phyloP scores from a whole-genome alignment of 2,329 filamentous ascomycete genomes.

The Ascochyta clinopodiicola region DNA sequence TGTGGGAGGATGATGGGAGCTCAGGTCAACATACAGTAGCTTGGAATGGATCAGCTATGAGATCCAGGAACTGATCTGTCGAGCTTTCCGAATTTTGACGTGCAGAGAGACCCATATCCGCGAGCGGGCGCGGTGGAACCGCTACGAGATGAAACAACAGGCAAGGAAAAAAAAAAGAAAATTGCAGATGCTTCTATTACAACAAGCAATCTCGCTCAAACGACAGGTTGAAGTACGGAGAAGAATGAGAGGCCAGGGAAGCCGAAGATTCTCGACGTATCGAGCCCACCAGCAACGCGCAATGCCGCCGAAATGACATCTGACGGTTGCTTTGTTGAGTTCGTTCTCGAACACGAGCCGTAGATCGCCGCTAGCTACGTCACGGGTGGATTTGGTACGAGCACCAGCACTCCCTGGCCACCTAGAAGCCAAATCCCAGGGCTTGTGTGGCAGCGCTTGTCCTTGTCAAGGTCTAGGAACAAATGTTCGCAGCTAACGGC shows the following conservation, averaged over 20 bases:
- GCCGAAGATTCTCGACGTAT: conserved; percentile 3
- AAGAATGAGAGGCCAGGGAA: conserved; percentile 2
- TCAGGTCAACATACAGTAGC: conserved; percentile 29
- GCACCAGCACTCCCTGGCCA: conserved; percentile 4
- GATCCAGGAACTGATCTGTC: conserved; percentile 47
- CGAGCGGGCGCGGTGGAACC: conserved; percentile 12
- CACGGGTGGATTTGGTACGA: conserved; percentile 13
- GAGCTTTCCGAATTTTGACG: conserved; percentile 23
- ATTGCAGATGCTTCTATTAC: background rate
- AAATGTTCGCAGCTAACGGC: conserved; percentile 10
- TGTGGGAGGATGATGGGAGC: background rate
- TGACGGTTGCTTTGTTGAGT: conserved; percentile 18
- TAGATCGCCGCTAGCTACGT: conserved; percentile 22
- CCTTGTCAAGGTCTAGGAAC: background rate
- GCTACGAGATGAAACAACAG: conserved; percentile 11
- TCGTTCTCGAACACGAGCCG: conserved; percentile 17
- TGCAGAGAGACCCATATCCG: conserved; percentile 21
- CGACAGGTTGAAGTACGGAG: background rate
- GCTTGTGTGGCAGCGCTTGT: conserved; percentile 10
- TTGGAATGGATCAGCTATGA: conserved; percentile 52
- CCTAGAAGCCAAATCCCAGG: conserved; percentile 1
- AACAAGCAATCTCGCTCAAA: background rate
- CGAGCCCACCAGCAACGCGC: conserved; percentile 15
- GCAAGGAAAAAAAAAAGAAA: background rate
- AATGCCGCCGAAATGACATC: conserved; percentile 18